These are phyloP conservation scores for Yarrowia yakushimensis DNA, from an alignment of 805 yeast species.

Conservation along the genomic window DNA sequence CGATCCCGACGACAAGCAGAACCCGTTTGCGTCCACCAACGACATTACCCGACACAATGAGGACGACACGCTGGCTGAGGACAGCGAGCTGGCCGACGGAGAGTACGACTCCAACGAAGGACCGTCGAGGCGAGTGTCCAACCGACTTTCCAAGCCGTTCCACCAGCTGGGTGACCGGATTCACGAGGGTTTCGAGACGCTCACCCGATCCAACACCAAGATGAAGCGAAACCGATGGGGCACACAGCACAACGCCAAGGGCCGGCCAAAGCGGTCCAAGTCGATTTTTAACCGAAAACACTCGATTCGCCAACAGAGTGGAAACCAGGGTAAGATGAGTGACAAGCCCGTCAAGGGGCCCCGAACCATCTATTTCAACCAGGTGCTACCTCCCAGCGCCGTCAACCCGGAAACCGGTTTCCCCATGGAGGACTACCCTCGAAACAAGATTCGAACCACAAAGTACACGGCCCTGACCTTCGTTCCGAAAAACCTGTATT, in stretches of 20 bases:
- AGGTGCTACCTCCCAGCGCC: slow-evolving; percentile 48
- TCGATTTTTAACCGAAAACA: slow-evolving; percentile 28
- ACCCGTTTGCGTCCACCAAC: slow-evolving; percentile 15
- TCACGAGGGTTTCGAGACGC: slow-evolving; percentile 20
- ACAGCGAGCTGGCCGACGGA: slow-evolving; percentile 27
- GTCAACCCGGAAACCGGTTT: slow-evolving; percentile 52
- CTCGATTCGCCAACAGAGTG: not conserved
- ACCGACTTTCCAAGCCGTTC: slow-evolving; percentile 12
- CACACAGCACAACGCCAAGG: slow-evolving; percentile 72
- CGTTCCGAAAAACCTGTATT: slow-evolving; percentile 75
- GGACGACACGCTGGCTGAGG: slow-evolving; percentile 13
- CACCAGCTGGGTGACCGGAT: slow-evolving; percentile 25
- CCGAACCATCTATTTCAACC: slow-evolving; percentile 50
- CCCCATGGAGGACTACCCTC: slow-evolving; percentile 60
- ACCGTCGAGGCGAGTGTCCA: slow-evolving; percentile 18
- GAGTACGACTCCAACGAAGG: slow-evolving; percentile 29
- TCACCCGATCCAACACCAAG: slow-evolving; percentile 44
- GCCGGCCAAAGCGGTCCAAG: slow-evolving; percentile 49
- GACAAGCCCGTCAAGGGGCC: slow-evolving; percentile 19
- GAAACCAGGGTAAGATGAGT: slow-evolving; percentile 20
- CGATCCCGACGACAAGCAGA: slow-evolving; percentile 17
- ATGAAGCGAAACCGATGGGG: slow-evolving; percentile 89
- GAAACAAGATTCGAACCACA: slow-evolving; percentile 94
- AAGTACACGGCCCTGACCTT: slow-evolving; percentile 91
- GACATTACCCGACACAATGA: slow-evolving; percentile 14